phyloP scores from a whole-genome alignment of 2,329 filamentous ascomycete genomes.

The Triangularia verruculosa region DNA sequence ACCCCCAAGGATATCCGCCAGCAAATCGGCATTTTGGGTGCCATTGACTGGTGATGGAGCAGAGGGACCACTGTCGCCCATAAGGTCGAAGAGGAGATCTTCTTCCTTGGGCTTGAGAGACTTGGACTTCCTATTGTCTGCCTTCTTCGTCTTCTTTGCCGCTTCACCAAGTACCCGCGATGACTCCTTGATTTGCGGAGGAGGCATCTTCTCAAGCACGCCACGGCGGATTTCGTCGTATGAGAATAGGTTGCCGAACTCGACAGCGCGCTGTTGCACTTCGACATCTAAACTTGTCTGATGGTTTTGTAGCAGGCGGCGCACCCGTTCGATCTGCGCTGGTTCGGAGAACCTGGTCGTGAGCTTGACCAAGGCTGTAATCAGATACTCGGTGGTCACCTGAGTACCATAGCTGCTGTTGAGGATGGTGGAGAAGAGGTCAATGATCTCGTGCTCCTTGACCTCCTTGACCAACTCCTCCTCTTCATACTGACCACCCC shows the following conservation, averaged over 20 bases:
- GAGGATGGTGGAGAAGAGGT: slow-evolving; percentile 87
- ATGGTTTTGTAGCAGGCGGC: slow-evolving; percentile 71
- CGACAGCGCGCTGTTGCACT: slow-evolving; percentile 91
- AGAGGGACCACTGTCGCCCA: slow-evolving; percentile 71
- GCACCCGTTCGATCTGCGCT: slow-evolving; percentile 81
- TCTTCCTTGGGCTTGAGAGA: slow-evolving; percentile 82
- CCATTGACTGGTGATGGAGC: slow-evolving; percentile 52
- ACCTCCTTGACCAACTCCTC: slow-evolving; percentile 80
- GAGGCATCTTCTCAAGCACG: slow-evolving; percentile 95
- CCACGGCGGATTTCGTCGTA: slow-evolving; percentile 84
- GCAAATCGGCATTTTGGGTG: slow-evolving; percentile 72
- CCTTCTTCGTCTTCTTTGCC: slow-evolving; percentile 58
- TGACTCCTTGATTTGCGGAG: slow-evolving; percentile 94
- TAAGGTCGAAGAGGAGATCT: slow-evolving; percentile 86
- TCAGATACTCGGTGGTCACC: slow-evolving; percentile 90
- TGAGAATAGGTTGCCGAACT: slow-evolving; percentile 91
- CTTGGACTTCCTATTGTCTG: slow-evolving; percentile 71
- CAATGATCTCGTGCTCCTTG: slow-evolving; percentile 84
- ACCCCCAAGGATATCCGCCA: slow-evolving; percentile 88
- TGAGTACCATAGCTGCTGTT: slow-evolving; percentile 94
- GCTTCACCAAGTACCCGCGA: slow-evolving; percentile 86
- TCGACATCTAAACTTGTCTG: slow-evolving; percentile 90
- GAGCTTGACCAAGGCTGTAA: slow-evolving; percentile 91
- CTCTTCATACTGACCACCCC: slow-evolving; percentile 88
- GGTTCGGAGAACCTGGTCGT: slow-evolving; percentile 82